These are phyloP conservation scores for Bretschneidera sinensis DNA, from an alignment of 345 rosid species.

Conservation along the genomic window DNA sequence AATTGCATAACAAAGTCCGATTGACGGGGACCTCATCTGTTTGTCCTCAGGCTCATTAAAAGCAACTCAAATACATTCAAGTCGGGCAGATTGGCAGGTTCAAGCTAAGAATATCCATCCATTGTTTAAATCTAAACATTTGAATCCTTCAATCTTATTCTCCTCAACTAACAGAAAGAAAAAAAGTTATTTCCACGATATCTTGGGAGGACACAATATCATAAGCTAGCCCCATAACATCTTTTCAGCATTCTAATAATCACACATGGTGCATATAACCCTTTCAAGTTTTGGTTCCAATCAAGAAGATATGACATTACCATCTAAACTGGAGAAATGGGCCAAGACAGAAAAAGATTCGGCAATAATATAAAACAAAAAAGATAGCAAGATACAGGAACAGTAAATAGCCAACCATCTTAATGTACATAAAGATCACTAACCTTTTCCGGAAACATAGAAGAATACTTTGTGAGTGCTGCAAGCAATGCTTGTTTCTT, in stretches of 20 bases:
- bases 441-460: conserved; percentile 86
- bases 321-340: not conserved
- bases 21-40: not conserved
- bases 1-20: not conserved
- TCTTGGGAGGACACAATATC: conserved; percentile 1
- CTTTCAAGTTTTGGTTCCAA: not conserved
- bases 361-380: too few species aligned
- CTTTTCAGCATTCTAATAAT: not conserved
- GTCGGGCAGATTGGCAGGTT: not conserved
- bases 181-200: not conserved
- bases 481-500: conserved; percentile 43
- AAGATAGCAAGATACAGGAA: too few species aligned
- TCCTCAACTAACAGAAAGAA: not conserved
- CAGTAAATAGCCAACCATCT: too few species aligned
- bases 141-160: conserved; percentile 1
- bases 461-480: conserved; percentile 52
- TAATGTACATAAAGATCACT: conserved; percentile 15
- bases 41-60: not conserved
- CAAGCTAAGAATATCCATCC: not conserved
- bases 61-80: not conserved
- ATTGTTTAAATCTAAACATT: not conserved
- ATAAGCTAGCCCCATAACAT: conserved; percentile 8
- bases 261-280: not conserved
- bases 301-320: not conserved
- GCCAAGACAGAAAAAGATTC: not conserved